A percentile compares a stretch with the other conserved stretches of the same genome.
Evolutionary conservation across 2,329 filamentous ascomycete genomes (phyloP).

Genomic region (Aspergillus ibericus): DNA sequence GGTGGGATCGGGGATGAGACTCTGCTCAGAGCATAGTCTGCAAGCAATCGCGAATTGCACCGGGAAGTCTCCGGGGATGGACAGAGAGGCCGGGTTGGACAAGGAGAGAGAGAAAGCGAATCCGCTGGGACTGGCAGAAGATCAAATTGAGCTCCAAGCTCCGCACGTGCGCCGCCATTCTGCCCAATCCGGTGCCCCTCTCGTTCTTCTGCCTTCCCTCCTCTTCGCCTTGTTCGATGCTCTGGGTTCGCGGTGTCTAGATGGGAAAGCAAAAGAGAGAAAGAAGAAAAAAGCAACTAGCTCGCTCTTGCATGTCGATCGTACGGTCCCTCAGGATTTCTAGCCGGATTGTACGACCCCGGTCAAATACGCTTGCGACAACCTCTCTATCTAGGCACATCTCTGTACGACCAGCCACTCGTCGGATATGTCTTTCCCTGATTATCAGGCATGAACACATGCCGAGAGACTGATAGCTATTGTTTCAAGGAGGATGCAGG

Average conservation of each 20-base stretch:
- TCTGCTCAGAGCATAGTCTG: constrained; percentile 1
- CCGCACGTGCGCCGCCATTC: constrained; percentile 25
- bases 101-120: constrained; percentile 6
- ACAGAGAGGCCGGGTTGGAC: background rate
- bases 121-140: constrained; percentile 7
- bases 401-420: background rate
- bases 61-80: background rate
- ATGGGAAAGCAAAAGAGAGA: too few species aligned
- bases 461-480: background rate
- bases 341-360: background rate
- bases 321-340: background rate
- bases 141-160: constrained; percentile 18
- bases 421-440: background rate
- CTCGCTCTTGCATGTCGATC: background rate
- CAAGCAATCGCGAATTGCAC: background rate
- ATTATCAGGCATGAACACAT: background rate
- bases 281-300: background rate
- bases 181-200: constrained; percentile 3
- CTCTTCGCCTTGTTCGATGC: background rate
- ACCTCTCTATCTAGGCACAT: background rate
- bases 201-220: background rate
- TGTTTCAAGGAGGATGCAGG: background rate
- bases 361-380: background rate
- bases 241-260: too few species aligned
- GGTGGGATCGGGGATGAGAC: constrained; percentile 6